Conservation (phyloP, 2,329 filamentous ascomycete genomes). For the Trichocomaceae sp. region DNA sequence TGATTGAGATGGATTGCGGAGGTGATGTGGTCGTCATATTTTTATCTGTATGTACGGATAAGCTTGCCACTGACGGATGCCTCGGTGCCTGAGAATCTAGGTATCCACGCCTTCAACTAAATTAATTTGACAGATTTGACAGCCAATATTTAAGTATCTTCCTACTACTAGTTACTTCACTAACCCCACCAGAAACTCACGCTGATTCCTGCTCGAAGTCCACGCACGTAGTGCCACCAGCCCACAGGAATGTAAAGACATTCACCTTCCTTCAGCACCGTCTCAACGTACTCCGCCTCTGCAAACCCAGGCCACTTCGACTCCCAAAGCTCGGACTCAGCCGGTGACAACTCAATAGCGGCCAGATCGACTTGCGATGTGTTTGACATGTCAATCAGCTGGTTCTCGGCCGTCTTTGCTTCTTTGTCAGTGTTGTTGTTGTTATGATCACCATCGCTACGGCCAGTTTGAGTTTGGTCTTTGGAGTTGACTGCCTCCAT, state of each 20-base stretch:
- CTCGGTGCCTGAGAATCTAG: constrained; percentile 1
- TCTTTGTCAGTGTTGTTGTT: background rate
- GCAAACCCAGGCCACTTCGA: constrained; percentile 50
- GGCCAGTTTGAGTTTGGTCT: background rate
- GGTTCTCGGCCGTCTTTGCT: constrained; percentile 11
- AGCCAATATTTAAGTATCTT: background rate
- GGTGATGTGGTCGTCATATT: no score
- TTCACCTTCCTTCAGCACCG: constrained; percentile 71
- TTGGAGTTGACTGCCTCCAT: constrained; percentile 28
- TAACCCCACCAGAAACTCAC: constrained; percentile 95
- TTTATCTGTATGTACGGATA: constrained; percentile 6
- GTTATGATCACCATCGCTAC: no score
- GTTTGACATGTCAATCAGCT: constrained; percentile 76
- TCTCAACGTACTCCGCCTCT: constrained; percentile 63
- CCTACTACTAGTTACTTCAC: background rate
- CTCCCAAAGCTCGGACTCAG: constrained; percentile 38
- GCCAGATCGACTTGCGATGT: constrained; percentile 76
- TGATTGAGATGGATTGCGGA: background rate
- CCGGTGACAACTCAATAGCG: constrained; percentile 51
- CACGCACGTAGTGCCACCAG: constrained; percentile 97
- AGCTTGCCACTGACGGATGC: constrained; percentile 1
- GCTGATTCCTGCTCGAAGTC: constrained; percentile 79
- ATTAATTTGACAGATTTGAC: no score
- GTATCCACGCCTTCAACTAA: background rate
- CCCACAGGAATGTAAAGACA: constrained; percentile 83